A percentile compares a stretch with the other conserved stretches of the same genome.
Conservation (phyloP, 1,284 basidiomycete genomes). For the Rhodotorula mucilaginosa region DNA sequence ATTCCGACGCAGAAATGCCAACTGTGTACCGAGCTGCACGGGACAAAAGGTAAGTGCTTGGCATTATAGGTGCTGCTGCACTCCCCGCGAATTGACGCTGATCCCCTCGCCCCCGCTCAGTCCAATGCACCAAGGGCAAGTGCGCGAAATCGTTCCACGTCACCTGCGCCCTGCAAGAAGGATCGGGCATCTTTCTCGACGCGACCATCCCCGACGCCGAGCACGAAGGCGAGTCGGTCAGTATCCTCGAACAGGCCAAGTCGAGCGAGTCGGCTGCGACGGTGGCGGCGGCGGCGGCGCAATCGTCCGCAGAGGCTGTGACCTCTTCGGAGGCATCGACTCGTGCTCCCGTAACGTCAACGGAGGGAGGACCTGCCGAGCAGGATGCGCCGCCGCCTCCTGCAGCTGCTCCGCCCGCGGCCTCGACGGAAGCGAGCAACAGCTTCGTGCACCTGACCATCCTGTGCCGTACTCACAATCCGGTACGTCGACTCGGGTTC, state of each 20-base stretch:
- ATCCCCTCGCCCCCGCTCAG: slow-evolving; percentile 11
- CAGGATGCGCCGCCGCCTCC: neutral
- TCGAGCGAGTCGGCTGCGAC: neutral
- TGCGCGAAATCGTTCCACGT: slow-evolving; percentile 88
- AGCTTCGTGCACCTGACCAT: slow-evolving; percentile 33
- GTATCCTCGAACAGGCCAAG: slow-evolving; percentile 17
- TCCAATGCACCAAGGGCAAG: slow-evolving; percentile 47
- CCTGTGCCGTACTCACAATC: slow-evolving; percentile 38
- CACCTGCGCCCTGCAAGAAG: slow-evolving; percentile 70
- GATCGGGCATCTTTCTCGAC: slow-evolving; percentile 60
- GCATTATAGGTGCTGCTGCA: neutral
- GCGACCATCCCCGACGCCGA: slow-evolving; percentile 61
- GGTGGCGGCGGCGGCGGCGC: too few relatives aligned
- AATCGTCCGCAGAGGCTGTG: neutral
- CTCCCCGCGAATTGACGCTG: neutral
- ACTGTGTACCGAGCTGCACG: slow-evolving; percentile 73
- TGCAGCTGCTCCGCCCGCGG: neutral
- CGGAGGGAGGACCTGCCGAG: too few relatives aligned
- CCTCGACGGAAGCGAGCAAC: slow-evolving; percentile 5
- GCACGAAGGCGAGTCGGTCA: slow-evolving; percentile 55
- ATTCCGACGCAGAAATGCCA: slow-evolving; percentile 71
- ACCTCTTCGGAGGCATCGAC: too few relatives aligned
- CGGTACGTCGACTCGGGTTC: slow-evolving; percentile 58
- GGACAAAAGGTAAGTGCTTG: slow-evolving; percentile 60
- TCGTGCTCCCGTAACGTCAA: too few relatives aligned